phyloP scores from a whole-genome alignment of 2,329 filamentous ascomycete species.

The Sporothrix curviconia region DNA sequence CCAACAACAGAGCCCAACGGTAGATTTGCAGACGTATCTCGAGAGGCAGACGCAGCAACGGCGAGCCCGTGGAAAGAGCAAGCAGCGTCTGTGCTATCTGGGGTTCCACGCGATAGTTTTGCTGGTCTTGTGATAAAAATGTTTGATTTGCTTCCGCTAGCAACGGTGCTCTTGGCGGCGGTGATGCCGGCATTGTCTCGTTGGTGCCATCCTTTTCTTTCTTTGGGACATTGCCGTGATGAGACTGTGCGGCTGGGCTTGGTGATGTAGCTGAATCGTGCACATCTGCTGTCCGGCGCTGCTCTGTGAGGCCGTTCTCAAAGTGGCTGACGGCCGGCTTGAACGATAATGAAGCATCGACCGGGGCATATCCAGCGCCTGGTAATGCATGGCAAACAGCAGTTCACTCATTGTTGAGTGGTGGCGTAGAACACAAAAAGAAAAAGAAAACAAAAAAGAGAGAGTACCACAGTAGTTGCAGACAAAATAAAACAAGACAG shows the following conservation, averaged over 20 bases:
- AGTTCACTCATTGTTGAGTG: neutral
- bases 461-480: neutral
- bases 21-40: conserved; percentile 45
- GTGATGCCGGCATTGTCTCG: too few relatives aligned
- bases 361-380: neutral
- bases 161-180: neutral
- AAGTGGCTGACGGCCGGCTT: too few relatives aligned
- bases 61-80: neutral
- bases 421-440: neutral
- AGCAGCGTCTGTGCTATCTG: neutral
- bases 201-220: too few relatives aligned
- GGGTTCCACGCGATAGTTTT: neutral
- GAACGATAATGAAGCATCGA: too few relatives aligned
- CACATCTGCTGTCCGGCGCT: too few relatives aligned
- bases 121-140: too few relatives aligned
- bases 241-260: too few relatives aligned
- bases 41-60: conserved; percentile 33
- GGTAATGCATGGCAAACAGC: neutral
- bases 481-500: neutral
- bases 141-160: too few relatives aligned
- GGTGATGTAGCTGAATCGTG: too few relatives aligned
- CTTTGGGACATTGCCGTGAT: too few relatives aligned
- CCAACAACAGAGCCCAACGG: conserved; percentile 30
- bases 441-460: neutral
- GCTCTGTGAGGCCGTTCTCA: too few relatives aligned